phyloP scores from a whole-genome alignment of 306 rosid genomes.

The Prunus salicina region DNA sequence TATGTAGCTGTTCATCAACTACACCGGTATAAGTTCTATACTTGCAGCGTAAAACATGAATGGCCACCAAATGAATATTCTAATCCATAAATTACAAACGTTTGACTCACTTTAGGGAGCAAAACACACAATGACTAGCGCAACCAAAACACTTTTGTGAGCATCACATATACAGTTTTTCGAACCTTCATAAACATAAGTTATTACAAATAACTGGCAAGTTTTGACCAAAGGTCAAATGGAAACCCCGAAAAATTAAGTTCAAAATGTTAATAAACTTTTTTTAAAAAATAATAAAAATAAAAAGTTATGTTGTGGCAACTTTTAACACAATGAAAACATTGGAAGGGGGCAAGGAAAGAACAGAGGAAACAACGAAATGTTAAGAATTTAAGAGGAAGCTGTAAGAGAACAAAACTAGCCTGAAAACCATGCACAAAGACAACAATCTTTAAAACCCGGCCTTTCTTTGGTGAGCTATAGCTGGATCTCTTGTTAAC shows the following conservation, averaged over 20 bases:
- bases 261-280: neutral
- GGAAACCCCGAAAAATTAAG: neutral
- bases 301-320: neutral
- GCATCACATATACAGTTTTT: neutral
- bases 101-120: neutral
- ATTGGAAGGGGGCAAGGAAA: neutral
- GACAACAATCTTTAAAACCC: slow-evolving; percentile 73
- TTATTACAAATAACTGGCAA: neutral
- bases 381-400: neutral
- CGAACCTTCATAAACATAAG: neutral
- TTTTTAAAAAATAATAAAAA: too few species aligned
- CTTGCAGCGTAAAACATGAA: neutral
- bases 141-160: neutral
- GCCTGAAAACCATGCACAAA: slow-evolving; percentile 99
- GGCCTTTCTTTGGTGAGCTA: slow-evolving; percentile 39
- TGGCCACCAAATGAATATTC: neutral
- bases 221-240: neutral
- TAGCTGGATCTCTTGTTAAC: slow-evolving; percentile 31
- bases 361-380: neutral
- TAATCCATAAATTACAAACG: neutral
- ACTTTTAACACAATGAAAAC: neutral
- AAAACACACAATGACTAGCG: neutral
- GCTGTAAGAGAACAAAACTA: slow-evolving; percentile 32
- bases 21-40: neutral
- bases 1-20: neutral